Percentiles rank a stretch among this genome's conserved stretches.
Evolutionary conservation across 108 stramenopile genomes (phyloP).

Genomic region (Nannochloropsis oceanica): DNA sequence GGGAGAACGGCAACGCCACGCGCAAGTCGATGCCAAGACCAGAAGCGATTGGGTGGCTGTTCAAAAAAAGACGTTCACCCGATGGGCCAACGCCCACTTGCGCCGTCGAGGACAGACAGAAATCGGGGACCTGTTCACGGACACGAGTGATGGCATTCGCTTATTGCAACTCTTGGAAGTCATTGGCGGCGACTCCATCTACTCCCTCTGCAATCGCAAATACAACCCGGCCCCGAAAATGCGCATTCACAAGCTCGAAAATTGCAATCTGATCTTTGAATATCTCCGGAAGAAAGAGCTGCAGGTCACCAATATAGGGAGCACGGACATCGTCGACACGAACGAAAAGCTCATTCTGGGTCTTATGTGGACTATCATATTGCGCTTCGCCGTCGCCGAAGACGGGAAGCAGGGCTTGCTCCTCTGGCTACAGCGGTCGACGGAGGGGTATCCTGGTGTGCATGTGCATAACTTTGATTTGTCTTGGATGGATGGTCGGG

Average conservation of each 20-base stretch:
- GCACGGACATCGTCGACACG: slow-evolving; percentile 22
- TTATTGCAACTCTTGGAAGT: slow-evolving; percentile 8
- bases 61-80: slow-evolving; percentile 30
- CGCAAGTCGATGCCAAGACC: not conserved
- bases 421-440: slow-evolving; percentile 23
- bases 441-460: slow-evolving; percentile 15
- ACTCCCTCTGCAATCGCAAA: slow-evolving; percentile 9
- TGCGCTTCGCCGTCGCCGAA: slow-evolving; percentile 28
- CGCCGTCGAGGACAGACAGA: not conserved
- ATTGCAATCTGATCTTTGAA: slow-evolving; percentile 9
- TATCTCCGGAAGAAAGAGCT: slow-evolving; percentile 12
- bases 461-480: slow-evolving; percentile 19
- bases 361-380: slow-evolving; percentile 31
- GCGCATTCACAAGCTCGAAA: slow-evolving; percentile 29
- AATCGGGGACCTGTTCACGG: slow-evolving; percentile 21
- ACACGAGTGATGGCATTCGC: slow-evolving; percentile 8
- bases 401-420: slow-evolving; percentile 31
- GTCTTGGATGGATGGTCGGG: slow-evolving; percentile 24
- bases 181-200: slow-evolving; percentile 13
- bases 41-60: not conserved
- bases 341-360: slow-evolving; percentile 21
- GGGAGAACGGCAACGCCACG: not conserved
- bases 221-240: slow-evolving; percentile 4
- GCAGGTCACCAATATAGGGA: slow-evolving; percentile 24
- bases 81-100: slow-evolving; percentile 1